A percentile compares a stretch with the other conserved stretches of the same genome.
Evolutionary conservation across 2,329 filamentous ascomycete genomes (phyloP).

Genomic region (Chrysosphaeria jannelii): DNA sequence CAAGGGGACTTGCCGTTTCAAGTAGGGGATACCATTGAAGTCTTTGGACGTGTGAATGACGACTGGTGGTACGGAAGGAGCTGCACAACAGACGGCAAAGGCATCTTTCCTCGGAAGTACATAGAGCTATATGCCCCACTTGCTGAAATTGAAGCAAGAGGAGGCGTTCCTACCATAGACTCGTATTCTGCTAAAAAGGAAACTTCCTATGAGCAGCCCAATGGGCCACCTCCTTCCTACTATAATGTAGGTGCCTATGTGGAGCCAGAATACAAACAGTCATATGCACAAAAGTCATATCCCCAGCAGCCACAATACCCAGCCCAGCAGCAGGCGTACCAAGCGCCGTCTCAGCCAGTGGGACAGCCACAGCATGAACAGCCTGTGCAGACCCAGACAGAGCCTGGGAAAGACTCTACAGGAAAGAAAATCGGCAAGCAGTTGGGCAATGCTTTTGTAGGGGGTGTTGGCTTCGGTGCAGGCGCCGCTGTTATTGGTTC

Average conservation of each 20-base stretch:
- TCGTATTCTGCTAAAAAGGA: too few species aligned
- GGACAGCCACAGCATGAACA: constrained; percentile 8
- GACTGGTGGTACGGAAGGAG: constrained; percentile 94
- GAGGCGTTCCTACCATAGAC: constrained; percentile 8
- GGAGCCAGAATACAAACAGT: too few species aligned
- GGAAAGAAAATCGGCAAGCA: constrained; percentile 97
- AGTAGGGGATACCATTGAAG: constrained; percentile 49
- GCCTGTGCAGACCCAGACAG: constrained; percentile 13
- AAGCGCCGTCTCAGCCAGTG: constrained; percentile 4
- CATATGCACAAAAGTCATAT: constrained; percentile 5
- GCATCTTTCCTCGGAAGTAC: constrained; percentile 87
- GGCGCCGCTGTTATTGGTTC: constrained; percentile 73
- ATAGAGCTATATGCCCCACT: constrained; percentile 29
- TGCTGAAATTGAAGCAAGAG: constrained; percentile 4
- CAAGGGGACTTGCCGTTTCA: constrained; percentile 56
- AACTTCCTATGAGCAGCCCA: constrained; percentile 2
- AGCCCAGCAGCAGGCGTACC: constrained; percentile 10
- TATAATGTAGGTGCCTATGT: constrained; percentile 2
- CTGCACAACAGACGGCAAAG: constrained; percentile 51
- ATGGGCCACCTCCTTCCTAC: constrained; percentile 2
- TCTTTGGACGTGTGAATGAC: constrained; percentile 80
- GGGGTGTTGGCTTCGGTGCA: constrained; percentile 75
- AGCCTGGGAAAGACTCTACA: constrained; percentile 24
- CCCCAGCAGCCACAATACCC: constrained; percentile 4
- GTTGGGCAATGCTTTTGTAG: constrained; percentile 55